These are phyloP conservation scores for Verticillium alfalfae DNA, from an alignment of 2,329 filamentous ascomycete genomes.

Conservation along the genomic window DNA sequence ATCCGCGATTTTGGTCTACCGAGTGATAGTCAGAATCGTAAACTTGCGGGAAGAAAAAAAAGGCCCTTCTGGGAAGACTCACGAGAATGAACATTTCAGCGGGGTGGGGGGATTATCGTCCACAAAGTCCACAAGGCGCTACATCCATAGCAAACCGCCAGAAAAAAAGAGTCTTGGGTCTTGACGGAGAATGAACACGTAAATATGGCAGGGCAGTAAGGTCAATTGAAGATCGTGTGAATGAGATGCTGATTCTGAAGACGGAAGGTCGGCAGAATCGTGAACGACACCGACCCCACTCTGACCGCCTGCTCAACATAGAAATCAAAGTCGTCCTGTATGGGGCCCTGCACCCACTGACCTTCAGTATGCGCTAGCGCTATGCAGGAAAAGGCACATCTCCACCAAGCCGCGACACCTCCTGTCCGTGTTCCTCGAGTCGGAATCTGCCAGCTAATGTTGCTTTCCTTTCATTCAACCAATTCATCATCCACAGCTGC, in stretches of 20 bases:
- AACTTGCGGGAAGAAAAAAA: background rate
- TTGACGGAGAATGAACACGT: background rate
- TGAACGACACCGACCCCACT: conserved; percentile 2
- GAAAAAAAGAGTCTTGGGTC: background rate
- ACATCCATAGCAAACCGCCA: background rate
- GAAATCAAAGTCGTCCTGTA: background rate
- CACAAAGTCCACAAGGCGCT: background rate
- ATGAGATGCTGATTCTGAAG: background rate
- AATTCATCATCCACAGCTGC: background rate
- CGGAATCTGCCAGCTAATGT: background rate
- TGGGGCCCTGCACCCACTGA: background rate
- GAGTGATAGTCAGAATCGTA: background rate
- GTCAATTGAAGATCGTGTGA: background rate
- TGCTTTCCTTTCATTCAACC: background rate
- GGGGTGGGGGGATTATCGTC: background rate
- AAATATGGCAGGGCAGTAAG: background rate
- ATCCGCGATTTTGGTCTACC: conserved; percentile 86
- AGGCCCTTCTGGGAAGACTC: background rate
- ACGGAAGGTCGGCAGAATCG: conserved; percentile 9
- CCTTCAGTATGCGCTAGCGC: background rate
- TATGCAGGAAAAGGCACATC: background rate
- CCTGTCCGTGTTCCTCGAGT: background rate
- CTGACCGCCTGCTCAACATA: background rate
- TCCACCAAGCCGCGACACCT: background rate
- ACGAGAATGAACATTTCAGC: conserved; percentile 48